These are phyloP conservation scores for Colletotrichum spinosum DNA, from an alignment of 2,329 filamentous ascomycete genomes.

Conservation along the genomic window DNA sequence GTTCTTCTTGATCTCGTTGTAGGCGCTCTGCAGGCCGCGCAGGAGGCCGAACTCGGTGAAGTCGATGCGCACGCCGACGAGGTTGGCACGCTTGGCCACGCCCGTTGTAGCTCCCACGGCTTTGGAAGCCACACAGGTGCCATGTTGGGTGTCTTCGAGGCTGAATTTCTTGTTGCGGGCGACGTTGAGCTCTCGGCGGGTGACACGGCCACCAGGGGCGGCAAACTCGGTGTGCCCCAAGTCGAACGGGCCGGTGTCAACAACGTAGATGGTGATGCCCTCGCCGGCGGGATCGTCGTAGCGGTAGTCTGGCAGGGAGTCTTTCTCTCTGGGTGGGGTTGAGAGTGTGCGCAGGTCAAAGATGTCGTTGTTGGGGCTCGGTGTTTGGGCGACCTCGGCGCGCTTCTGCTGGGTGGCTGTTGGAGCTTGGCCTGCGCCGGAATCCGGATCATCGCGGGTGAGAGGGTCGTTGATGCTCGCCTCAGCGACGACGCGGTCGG, in stretches of 20 bases:
- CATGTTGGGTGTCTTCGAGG: background rate
- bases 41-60: conserved; percentile 10
- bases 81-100: conserved; percentile 1
- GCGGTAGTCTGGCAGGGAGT: background rate
- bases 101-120: background rate
- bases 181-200: conserved; percentile 5
- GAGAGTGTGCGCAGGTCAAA: conserved; percentile 14
- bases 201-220: background rate
- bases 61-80: conserved; percentile 9
- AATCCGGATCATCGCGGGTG: background rate
- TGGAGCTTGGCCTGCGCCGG: background rate
- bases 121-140: conserved; percentile 14
- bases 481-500: background rate
- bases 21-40: background rate
- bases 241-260: conserved; percentile 11
- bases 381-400: conserved; percentile 1
- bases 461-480: background rate
- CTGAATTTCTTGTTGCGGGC: conserved; percentile 13
- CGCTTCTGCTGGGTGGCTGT: conserved; percentile 5
- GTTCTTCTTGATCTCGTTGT: background rate
- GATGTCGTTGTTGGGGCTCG: background rate
- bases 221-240: conserved; percentile 6
- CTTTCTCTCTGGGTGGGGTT: conserved; percentile 4
- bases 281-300: conserved; percentile 14
- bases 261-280: conserved; percentile 13